Percentiles rank a stretch among this genome's conserved stretches.
Conservation (phyloP, 78 protist genomes). For the Anaeramoeba flamelloides region DNA sequence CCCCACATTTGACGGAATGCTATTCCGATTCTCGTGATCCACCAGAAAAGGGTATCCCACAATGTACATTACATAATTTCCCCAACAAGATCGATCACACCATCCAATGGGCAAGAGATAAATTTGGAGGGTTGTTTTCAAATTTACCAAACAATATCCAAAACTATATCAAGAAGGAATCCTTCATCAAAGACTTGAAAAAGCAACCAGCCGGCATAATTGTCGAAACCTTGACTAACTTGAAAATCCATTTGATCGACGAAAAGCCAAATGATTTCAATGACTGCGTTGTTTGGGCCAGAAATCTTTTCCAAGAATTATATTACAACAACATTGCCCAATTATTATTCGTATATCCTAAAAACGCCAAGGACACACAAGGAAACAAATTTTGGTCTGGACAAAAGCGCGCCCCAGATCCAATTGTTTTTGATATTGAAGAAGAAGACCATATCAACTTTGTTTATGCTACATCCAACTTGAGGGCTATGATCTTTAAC, state of each 20-base stretch:
- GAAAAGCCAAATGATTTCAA: conserved; percentile 14
- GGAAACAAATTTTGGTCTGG: conserved; percentile 24
- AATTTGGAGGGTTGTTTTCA: conserved; percentile 63
- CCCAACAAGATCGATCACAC: conserved; percentile 87
- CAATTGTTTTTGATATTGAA: conserved; percentile 3
- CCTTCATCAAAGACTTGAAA: neutral
- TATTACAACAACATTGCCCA: conserved; percentile 6
- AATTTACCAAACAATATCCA: neutral
- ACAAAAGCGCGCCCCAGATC: conserved; percentile 9
- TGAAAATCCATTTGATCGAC: neutral
- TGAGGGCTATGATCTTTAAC: conserved; percentile 15
- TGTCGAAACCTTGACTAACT: conserved; percentile 1
- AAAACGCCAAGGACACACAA: conserved; percentile 2
- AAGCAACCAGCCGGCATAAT: neutral
- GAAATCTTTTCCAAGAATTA: conserved; percentile 7
- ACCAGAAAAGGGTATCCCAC: conserved; percentile 74
- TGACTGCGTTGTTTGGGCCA: conserved; percentile 14
- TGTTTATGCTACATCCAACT: conserved; percentile 3
- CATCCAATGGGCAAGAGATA: conserved; percentile 76
- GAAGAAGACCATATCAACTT: neutral
- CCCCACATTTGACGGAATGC: conserved; percentile 84
- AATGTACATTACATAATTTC: conserved; percentile 89
- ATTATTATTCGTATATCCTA: neutral
- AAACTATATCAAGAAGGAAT: neutral
- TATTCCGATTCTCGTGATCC: conserved; percentile 80